Conservation (phyloP, 768 basidiomycete genomes). For the Kwoniella newhampshirensis region DNA sequence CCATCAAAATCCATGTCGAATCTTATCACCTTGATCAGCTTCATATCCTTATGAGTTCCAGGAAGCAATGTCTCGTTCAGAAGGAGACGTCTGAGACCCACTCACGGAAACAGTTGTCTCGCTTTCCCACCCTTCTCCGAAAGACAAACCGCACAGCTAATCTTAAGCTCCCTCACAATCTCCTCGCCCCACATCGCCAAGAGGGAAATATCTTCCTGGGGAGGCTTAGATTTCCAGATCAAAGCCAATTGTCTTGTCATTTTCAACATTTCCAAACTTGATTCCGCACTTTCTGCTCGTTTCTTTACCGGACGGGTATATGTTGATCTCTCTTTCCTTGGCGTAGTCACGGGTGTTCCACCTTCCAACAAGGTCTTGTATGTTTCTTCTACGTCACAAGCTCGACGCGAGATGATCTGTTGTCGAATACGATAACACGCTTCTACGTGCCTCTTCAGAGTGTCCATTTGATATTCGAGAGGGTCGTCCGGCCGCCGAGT, state of each 20-base stretch:
- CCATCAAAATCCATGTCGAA: slow-evolving; percentile 42
- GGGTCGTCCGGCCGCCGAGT: not conserved
- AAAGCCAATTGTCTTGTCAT: slow-evolving; percentile 26
- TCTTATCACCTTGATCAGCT: slow-evolving; percentile 13
- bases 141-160: slow-evolving; percentile 28
- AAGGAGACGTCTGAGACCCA: not conserved
- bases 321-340: slow-evolving; percentile 1
- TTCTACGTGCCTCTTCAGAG: slow-evolving; percentile 24
- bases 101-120: slow-evolving; percentile 14
- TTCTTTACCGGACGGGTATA: slow-evolving; percentile 1
- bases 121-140: not conserved
- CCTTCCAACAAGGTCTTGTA: slow-evolving; percentile 3
- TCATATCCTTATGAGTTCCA: not conserved
- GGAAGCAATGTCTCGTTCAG: not conserved
- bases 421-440: slow-evolving; percentile 20
- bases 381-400: not conserved
- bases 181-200: slow-evolving; percentile 10
- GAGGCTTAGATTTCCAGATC: slow-evolving; percentile 23
- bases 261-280: slow-evolving; percentile 10
- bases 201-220: slow-evolving; percentile 5
- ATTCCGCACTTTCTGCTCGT: slow-evolving; percentile 5
- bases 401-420: slow-evolving; percentile 2
- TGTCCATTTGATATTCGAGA: slow-evolving; percentile 5
- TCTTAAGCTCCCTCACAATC: slow-evolving; percentile 20
- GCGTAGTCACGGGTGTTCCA: not conserved